A percentile compares a stretch with the other conserved stretches of the same genome.
phyloP scores from a whole-genome alignment of 2,329 filamentous ascomycete genomes.

The Penicillium sp. region DNA sequence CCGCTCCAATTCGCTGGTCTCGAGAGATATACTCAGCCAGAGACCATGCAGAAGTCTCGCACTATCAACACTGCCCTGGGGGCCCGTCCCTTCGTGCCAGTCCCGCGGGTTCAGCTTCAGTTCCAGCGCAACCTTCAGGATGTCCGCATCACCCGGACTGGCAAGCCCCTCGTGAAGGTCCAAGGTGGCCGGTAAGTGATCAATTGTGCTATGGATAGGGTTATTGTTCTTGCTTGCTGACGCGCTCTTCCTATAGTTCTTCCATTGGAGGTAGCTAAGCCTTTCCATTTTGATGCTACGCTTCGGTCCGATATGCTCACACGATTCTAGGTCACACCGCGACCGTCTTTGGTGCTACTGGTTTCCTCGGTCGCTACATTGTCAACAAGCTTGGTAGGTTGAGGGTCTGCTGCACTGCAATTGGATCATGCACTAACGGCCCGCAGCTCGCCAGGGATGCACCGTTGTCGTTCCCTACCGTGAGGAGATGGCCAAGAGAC shows the following conservation, averaged over 20 bases:
- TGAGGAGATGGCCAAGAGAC: conserved; percentile 96
- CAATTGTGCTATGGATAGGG: conserved; percentile 13
- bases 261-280: conserved; percentile 72
- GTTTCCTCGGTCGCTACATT: conserved; percentile 93
- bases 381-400: conserved; percentile 82
- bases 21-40: conserved; percentile 29
- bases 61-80: conserved; percentile 43
- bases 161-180: conserved; percentile 87
- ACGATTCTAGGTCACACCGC: conserved; percentile 74
- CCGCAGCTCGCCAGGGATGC: conserved; percentile 81
- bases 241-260: conserved; percentile 54
- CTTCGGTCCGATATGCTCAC: conserved; percentile 27
- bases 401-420: background rate
- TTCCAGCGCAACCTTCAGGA: conserved; percentile 63
- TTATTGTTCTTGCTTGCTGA: conserved; percentile 23
- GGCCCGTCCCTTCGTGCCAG: conserved; percentile 37
- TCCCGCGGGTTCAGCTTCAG: conserved; percentile 40
- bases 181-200: conserved; percentile 79
- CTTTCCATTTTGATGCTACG: conserved; percentile 18
- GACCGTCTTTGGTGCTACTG: conserved; percentile 96
- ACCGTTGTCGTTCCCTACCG: conserved; percentile 90
- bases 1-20: conserved; percentile 28
- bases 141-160: conserved; percentile 88
- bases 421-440: conserved; percentile 24
- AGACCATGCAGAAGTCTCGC: conserved; percentile 48